A percentile compares a stretch with the other conserved stretches of the same genome.
Evolutionary conservation across 306 rosid species (phyloP).

Genomic region (Cucurbita argyrosperma): DNA sequence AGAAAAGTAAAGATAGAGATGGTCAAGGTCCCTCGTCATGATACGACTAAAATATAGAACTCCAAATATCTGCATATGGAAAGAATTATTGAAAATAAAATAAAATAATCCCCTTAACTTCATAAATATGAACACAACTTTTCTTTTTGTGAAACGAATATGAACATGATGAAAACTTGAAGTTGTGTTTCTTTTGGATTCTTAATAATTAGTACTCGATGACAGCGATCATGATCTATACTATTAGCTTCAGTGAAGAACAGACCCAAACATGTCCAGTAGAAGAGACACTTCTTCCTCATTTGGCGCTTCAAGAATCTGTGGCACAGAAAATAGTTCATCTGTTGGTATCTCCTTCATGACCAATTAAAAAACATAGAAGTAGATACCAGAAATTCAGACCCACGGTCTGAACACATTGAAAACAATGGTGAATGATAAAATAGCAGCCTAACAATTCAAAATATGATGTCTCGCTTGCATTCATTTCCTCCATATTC

Average conservation of each 20-base stretch:
- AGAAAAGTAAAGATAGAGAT: background rate
- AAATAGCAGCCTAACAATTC: background rate
- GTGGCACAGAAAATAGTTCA: conserved; percentile 56
- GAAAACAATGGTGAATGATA: background rate
- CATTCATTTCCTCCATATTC: background rate
- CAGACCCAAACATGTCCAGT: conserved; percentile 90
- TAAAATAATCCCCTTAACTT: background rate
- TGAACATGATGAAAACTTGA: background rate
- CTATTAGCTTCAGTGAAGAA: conserved; percentile 12
- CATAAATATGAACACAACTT: background rate
- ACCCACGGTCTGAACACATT: too few relatives aligned
- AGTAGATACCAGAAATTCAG: background rate
- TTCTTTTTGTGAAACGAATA: background rate
- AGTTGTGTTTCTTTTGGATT: background rate
- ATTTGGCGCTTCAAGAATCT: conserved; percentile 84
- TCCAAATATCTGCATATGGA: background rate
- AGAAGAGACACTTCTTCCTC: conserved; percentile 95
- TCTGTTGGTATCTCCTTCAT: conserved; percentile 40
- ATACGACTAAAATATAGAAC: background rate
- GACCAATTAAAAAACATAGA: background rate
- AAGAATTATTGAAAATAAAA: background rate
- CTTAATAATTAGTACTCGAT: conserved; percentile 8
- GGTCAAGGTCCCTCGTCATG: background rate
- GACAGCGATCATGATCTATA: background rate
- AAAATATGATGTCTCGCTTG: background rate